A percentile compares a stretch with the other conserved stretches of the same genome.
phyloP scores from a whole-genome alignment of 345 rosid genomes.

The Barbarea vulgaris region DNA sequence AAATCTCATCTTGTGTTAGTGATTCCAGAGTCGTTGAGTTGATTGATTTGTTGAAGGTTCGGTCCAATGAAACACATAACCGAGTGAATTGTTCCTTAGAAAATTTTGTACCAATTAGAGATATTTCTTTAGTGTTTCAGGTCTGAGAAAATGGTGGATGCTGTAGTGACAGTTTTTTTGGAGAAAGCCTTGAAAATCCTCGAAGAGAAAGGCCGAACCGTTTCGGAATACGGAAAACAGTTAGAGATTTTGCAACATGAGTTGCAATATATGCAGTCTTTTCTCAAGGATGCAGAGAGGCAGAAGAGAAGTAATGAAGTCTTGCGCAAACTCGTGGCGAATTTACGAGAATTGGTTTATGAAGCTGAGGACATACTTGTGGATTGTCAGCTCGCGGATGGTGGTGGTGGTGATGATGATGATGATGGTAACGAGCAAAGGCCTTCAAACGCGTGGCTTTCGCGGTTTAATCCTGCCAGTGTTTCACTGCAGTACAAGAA shows the following conservation, averaged over 20 bases:
- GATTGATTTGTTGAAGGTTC: not conserved
- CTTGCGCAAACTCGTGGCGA: constrained; percentile 22
- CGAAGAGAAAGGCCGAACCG: constrained; percentile 36
- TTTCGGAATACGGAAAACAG: constrained; percentile 33
- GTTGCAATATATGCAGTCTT: constrained; percentile 40
- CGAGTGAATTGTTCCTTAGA: not conserved
- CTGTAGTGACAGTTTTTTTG: constrained; percentile 40
- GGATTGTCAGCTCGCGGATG: constrained; percentile 36
- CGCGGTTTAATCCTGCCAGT: constrained; percentile 17
- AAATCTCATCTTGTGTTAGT: constrained; percentile 15
- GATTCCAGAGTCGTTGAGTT: not conserved
- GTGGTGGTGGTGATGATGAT: not conserved
- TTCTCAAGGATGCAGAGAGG: constrained; percentile 43
- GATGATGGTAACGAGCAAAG: constrained; percentile 24
- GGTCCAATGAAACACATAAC: not conserved
- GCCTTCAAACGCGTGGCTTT: constrained; percentile 34
- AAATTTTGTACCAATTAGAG: not conserved
- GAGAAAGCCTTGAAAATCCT: constrained; percentile 32
- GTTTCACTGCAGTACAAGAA: constrained; percentile 40
- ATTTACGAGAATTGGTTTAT: constrained; percentile 36
- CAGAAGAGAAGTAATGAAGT: constrained; percentile 26
- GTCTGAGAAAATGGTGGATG: constrained; percentile 37
- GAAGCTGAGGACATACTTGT: constrained; percentile 43
- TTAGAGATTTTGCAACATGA: constrained; percentile 15
- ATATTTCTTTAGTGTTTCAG: constrained; percentile 14